phyloP scores from a whole-genome alignment of 768 basidiomycete genomes.

The Mycena galopus region DNA sequence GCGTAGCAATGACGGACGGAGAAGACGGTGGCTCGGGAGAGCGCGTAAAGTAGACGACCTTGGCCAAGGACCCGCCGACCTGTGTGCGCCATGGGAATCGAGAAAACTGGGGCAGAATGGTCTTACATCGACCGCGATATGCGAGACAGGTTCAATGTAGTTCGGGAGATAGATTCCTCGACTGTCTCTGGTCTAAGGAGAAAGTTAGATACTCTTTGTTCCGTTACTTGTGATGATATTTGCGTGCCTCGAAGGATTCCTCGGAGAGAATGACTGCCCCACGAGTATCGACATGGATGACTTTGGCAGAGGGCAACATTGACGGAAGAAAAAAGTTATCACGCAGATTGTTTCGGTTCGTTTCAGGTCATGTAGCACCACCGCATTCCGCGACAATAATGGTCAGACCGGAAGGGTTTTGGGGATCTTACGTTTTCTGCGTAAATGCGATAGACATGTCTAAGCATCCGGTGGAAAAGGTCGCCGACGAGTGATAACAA shows the following conservation, averaged over 20 bases:
- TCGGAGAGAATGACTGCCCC: slow-evolving; percentile 94
- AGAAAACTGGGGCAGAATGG: slow-evolving; percentile 17
- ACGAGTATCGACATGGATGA: slow-evolving; percentile 95
- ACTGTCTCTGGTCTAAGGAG: slow-evolving; percentile 85
- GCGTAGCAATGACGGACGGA: slow-evolving; percentile 74
- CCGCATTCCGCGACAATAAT: not conserved
- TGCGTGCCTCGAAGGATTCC: slow-evolving; percentile 90
- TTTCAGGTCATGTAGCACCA: slow-evolving; percentile 14
- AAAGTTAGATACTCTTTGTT: slow-evolving; percentile 29
- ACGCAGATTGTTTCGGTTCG: slow-evolving; percentile 23
- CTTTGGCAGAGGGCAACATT: slow-evolving; percentile 82
- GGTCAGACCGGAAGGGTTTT: slow-evolving; percentile 6
- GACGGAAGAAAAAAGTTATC: slow-evolving; percentile 1
- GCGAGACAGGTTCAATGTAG: slow-evolving; percentile 96
- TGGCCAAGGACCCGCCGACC: slow-evolving; percentile 98
- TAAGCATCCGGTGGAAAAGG: slow-evolving; percentile 7
- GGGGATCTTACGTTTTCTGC: slow-evolving; percentile 17
- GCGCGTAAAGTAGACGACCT: slow-evolving; percentile 98
- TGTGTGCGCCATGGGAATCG: slow-evolving; percentile 50
- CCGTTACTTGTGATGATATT: slow-evolving; percentile 32
- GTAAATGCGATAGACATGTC: not conserved
- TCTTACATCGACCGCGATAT: slow-evolving; percentile 96
- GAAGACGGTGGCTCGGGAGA: slow-evolving; percentile 89
- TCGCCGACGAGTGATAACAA: not conserved
- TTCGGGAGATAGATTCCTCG: slow-evolving; percentile 98